Conservation (phyloP, 768 basidiomycete species). For the Roridomyces roridus region DNA sequence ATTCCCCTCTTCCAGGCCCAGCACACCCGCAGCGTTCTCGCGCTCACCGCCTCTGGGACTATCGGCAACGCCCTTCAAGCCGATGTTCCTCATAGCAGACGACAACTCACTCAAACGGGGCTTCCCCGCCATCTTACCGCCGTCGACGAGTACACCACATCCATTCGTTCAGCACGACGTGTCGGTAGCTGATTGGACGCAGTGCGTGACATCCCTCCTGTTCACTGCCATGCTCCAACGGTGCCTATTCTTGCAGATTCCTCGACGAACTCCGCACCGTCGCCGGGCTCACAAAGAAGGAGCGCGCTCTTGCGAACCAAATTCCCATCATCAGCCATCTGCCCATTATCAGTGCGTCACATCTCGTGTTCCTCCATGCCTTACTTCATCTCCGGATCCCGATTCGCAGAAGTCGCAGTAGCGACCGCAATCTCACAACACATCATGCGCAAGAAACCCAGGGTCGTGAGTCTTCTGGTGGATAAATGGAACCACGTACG, state of each 20-base stretch:
- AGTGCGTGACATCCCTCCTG: conserved; percentile 29
- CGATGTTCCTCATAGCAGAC: conserved; percentile 35
- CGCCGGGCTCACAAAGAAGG: conserved; percentile 38
- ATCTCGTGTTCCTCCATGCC: conserved; percentile 5
- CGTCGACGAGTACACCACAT: conserved; percentile 44
- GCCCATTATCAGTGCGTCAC: conserved; percentile 37
- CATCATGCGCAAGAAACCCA: conserved; percentile 38
- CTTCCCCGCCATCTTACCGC: conserved; percentile 51
- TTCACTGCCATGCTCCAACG: background rate
- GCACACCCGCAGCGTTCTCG: conserved; percentile 7
- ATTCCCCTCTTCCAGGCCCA: background rate
- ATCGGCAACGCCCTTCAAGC: conserved; percentile 33
- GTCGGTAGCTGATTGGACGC: conserved; percentile 54
- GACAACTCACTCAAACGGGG: conserved; percentile 45
- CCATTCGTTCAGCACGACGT: conserved; percentile 60
- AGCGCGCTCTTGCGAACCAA: conserved; percentile 32
- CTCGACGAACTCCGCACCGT: conserved; percentile 41
- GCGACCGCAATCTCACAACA: conserved; percentile 36
- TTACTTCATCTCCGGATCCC: conserved; percentile 4
- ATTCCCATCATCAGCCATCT: conserved; percentile 35
- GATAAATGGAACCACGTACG: conserved; percentile 60
- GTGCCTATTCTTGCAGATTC: conserved; percentile 37
- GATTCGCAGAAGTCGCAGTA: conserved; percentile 22
- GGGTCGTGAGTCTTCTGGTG: conserved; percentile 46
- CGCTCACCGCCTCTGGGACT: background rate